These are phyloP conservation scores for Phytophthora brassicae DNA, from an alignment of 352 stramenopile species.

Conservation along the genomic window DNA sequence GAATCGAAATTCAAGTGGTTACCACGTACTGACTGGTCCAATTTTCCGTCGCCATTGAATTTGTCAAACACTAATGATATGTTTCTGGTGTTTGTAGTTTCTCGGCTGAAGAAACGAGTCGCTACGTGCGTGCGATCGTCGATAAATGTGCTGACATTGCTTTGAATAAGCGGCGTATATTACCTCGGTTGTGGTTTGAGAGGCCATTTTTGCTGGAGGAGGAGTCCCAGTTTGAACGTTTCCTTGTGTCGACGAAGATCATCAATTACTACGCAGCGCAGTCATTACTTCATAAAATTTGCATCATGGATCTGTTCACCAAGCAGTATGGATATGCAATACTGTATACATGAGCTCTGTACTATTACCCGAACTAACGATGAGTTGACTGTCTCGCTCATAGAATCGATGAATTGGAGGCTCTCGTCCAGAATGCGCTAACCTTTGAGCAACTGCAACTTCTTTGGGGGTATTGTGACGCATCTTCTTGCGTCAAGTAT, in stretches of 20 bases:
- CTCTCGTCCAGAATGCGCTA: conserved; percentile 37
- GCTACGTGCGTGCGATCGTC: conserved; percentile 49
- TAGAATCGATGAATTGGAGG: conserved; percentile 43
- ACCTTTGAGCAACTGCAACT: conserved; percentile 45
- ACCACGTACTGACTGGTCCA: conserved; percentile 32
- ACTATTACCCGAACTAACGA: too few relatives aligned
- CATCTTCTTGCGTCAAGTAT: background rate
- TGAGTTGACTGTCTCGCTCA: conserved; percentile 1
- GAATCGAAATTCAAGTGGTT: conserved; percentile 48
- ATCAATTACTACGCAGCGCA: conserved; percentile 68
- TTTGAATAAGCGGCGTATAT: conserved; percentile 36
- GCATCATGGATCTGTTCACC: conserved; percentile 52
- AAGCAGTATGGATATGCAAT: conserved; percentile 33
- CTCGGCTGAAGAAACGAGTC: conserved; percentile 41
- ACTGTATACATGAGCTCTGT: background rate
- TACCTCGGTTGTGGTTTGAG: conserved; percentile 77
- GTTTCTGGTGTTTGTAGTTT: conserved; percentile 19
- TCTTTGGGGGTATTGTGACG: conserved; percentile 40
- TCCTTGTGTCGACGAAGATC: conserved; percentile 67
- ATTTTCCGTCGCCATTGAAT: background rate
- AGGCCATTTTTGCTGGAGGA: conserved; percentile 74
- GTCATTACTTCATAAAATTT: conserved; percentile 68
- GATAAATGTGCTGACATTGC: conserved; percentile 57
- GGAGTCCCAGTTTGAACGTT: conserved; percentile 74
- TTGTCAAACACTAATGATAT: background rate